Percentiles rank a stretch among this genome's conserved stretches.
These are phyloP conservation scores for Diaporthe citri DNA, from an alignment of 2,329 filamentous ascomycete genomes.

Conservation along the genomic window DNA sequence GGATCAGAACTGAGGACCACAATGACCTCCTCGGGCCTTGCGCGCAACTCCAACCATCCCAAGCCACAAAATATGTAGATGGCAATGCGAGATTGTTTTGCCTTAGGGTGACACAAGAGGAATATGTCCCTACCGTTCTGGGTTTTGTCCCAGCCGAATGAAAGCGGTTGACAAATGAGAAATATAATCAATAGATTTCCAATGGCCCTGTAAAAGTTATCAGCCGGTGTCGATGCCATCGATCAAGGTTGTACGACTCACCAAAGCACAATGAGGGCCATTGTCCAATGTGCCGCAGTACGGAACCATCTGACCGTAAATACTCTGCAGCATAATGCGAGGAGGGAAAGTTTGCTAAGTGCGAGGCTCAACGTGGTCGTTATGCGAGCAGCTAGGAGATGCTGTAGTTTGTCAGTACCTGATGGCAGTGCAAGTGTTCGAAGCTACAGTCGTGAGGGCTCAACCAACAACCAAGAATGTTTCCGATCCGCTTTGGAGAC, in stretches of 20 bases:
- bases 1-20: neutral
- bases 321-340: conserved; percentile 16
- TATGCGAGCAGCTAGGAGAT: conserved; percentile 25
- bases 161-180: conserved; percentile 28
- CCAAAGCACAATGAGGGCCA: conserved; percentile 18
- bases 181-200: conserved; percentile 4
- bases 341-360: conserved; percentile 31
- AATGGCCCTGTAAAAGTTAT: conserved; percentile 21
- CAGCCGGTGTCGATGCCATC: neutral
- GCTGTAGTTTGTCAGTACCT: neutral
- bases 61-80: neutral
- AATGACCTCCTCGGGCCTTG: neutral
- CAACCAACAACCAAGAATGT: conserved; percentile 5
- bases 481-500: neutral
- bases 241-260: neutral
- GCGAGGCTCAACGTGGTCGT: conserved; percentile 20
- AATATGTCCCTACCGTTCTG: neutral
- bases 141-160: conserved; percentile 29
- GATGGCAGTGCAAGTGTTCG: neutral
- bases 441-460: neutral
- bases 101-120: neutral
- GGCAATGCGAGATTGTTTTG: neutral
- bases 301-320: conserved; percentile 29
- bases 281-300: conserved; percentile 9
- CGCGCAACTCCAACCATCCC: neutral